phyloP scores from a whole-genome alignment of 1,139 yeast genomes.

The Geotrichum carabidarum region DNA sequence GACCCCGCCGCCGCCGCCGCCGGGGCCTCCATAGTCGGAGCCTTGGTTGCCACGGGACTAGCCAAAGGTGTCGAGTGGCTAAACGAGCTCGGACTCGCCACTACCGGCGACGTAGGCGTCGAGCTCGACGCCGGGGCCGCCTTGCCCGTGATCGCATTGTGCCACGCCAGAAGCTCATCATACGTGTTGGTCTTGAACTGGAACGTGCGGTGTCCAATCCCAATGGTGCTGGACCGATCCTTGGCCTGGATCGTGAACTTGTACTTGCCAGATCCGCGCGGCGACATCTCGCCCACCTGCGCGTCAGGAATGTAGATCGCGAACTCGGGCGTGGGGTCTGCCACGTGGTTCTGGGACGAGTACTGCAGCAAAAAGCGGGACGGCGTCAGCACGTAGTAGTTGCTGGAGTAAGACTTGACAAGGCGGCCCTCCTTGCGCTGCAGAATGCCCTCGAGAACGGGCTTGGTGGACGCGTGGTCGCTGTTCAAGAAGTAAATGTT shows the following conservation, averaged over 20 bases:
- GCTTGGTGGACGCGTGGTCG: conserved; percentile 40
- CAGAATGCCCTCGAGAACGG: conserved; percentile 46
- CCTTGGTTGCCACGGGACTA: conserved; percentile 14
- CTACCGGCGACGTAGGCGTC: background rate
- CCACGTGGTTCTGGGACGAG: conserved; percentile 40
- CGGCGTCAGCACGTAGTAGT: conserved; percentile 46
- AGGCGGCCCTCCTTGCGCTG: conserved; percentile 44
- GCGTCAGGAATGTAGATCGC: conserved; percentile 47
- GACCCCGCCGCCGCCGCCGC: background rate
- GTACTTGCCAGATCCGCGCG: conserved; percentile 38
- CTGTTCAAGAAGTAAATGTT: conserved; percentile 40
- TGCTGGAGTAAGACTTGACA: conserved; percentile 41
- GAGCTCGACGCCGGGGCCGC: conserved; percentile 3
- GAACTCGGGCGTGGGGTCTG: conserved; percentile 44
- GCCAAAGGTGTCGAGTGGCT: background rate
- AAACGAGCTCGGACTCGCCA: background rate
- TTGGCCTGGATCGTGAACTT: conserved; percentile 45
- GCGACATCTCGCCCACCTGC: conserved; percentile 38
- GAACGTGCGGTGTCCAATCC: conserved; percentile 37
- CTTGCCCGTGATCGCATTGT: conserved; percentile 34
- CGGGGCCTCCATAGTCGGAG: conserved; percentile 5
- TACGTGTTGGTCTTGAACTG: conserved; percentile 43
- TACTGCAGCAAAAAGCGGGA: conserved; percentile 45
- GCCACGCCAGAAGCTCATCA: conserved; percentile 46
- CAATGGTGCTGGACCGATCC: conserved; percentile 37